Evolutionary conservation across 1,284 basidiomycete species (phyloP).

Genomic region (Trichosporon inkin): DNA sequence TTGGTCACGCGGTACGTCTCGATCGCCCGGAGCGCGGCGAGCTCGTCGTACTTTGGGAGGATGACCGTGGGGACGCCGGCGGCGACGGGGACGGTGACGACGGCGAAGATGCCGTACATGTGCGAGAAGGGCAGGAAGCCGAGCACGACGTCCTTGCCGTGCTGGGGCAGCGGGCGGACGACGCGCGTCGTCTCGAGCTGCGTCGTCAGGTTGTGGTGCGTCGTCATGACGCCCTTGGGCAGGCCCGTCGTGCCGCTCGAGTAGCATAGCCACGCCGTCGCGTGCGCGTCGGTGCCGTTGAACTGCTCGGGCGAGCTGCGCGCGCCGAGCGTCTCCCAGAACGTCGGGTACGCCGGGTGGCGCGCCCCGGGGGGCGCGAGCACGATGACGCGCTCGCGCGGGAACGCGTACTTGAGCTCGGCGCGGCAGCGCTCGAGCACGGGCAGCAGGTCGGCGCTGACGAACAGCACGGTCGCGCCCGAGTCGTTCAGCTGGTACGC

Average conservation of each 20-base stretch:
- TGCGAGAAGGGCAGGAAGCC: conserved; percentile 19
- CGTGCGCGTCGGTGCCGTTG: conserved; percentile 7
- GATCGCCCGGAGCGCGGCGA: conserved; percentile 61
- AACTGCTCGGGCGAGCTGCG: conserved; percentile 8
- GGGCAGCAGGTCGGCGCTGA: conserved; percentile 56
- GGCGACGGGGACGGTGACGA: conserved; percentile 61
- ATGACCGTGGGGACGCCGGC: conserved; percentile 62
- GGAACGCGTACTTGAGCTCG: conserved; percentile 9
- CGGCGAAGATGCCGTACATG: conserved; percentile 22
- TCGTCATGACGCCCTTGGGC: conserved; percentile 54
- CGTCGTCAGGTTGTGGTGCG: conserved; percentile 60
- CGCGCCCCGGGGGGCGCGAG: conserved; percentile 1
- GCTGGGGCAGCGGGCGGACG: neutral
- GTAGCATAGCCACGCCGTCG: conserved; percentile 57
- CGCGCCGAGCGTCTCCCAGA: neutral
- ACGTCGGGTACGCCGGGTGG: neutral
- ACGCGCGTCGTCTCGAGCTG: conserved; percentile 18
- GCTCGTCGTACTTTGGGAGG: conserved; percentile 60
- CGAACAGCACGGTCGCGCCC: conserved; percentile 57
- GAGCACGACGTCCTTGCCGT: conserved; percentile 10
- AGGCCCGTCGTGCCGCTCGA: conserved; percentile 58
- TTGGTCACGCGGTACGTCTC: conserved; percentile 63
- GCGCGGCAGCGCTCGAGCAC: conserved; percentile 25
- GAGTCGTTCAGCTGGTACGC: conserved; percentile 54
- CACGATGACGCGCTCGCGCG: conserved; percentile 13